phyloP scores from a whole-genome alignment of 495 filamentous ascomycete genomes.

The Thermothielavioides terrestris region DNA sequence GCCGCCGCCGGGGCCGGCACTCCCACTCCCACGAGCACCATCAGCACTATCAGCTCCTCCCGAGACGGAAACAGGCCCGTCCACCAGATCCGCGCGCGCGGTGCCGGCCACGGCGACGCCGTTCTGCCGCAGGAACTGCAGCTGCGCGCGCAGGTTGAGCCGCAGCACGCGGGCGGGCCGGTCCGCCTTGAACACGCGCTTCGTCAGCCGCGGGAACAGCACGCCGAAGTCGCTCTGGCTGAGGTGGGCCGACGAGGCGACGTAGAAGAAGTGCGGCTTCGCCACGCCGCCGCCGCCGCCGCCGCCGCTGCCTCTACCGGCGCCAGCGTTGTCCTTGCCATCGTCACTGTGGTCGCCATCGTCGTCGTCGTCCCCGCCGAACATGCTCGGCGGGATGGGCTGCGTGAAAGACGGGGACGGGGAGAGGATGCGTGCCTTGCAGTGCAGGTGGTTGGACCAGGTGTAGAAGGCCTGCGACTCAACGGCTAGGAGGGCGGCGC shows the following conservation, averaged over 20 bases:
- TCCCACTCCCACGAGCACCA: too few species aligned
- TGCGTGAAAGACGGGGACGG: constrained; percentile 33
- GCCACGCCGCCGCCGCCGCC: background rate
- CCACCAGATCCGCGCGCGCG: constrained; percentile 40
- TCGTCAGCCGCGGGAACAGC: constrained; percentile 60
- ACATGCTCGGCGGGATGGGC: background rate
- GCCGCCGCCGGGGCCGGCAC: too few species aligned
- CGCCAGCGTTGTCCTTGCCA: background rate
- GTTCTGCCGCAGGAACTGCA: constrained; percentile 50
- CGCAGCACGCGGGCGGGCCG: constrained; percentile 53
- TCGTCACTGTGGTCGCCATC: background rate
- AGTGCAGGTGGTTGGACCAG: constrained; percentile 56
- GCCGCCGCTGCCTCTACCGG: background rate
- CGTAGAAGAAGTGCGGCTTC: constrained; percentile 55
- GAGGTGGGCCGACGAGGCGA: constrained; percentile 54
- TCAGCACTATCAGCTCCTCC: background rate
- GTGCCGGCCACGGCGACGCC: constrained; percentile 46
- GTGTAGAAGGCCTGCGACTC: constrained; percentile 63
- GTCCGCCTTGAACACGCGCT: constrained; percentile 47
- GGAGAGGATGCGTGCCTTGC: constrained; percentile 50
- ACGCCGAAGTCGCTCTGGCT: constrained; percentile 72
- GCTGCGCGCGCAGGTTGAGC: constrained; percentile 54
- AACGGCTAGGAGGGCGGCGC: constrained; percentile 49
- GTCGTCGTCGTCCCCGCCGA: constrained; percentile 3
- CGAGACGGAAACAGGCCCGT: constrained; percentile 6